Base-by-base conservation (phyloP, 805 yeast species). In the Candida dendrica region DNA sequence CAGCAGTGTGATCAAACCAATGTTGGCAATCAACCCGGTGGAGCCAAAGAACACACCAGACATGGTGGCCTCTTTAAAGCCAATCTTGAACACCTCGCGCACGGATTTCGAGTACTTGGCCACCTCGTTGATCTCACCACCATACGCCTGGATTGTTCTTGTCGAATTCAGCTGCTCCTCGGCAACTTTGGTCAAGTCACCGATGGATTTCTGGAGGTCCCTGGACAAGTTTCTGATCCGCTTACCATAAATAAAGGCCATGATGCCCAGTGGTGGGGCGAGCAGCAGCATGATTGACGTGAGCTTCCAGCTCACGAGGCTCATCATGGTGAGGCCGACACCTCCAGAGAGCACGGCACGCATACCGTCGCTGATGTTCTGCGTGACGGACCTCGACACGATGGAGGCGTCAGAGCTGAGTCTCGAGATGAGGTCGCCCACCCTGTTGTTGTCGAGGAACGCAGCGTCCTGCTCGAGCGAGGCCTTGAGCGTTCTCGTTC, bases 281-380 rank as follows among this genome's bases (percentile, higher is more conserved):
- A 90, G 66, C 29, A 87, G 52, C 48, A 84, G 69, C 84, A 91
- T 86, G 43, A 85, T 81, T 7, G 83, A 78, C 0, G 96, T 87
- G 45, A 91, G 69, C 54, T 89, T 80, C 68, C 86, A 75, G 32
- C 93, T 82, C 9, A 90, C 93, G 51, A 78, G 78, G 47, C 86
- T 69, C 98, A 91, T 91, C 96, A 90, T 88, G 3, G 86, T 75
- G 37, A 90, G 66, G 6, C 97, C 98, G 34, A 87, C 95, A 37
- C 75, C 68, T 1, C 96, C 96, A 52, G 88, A 79, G 17, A 91
- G 77, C 1, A 80, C 60, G 0, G 97, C 81, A 44, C 97, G 68
- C 31, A 89, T 72, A n/a, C 98, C 98, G 59, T 91, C 97, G 43
- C 93, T 82, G 19, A 91, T 72, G 59, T 91, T 90, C 51, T 84